phyloP scores from a whole-genome alignment of 1,139 yeast genomes.

The Blastobotrys aristatus region DNA sequence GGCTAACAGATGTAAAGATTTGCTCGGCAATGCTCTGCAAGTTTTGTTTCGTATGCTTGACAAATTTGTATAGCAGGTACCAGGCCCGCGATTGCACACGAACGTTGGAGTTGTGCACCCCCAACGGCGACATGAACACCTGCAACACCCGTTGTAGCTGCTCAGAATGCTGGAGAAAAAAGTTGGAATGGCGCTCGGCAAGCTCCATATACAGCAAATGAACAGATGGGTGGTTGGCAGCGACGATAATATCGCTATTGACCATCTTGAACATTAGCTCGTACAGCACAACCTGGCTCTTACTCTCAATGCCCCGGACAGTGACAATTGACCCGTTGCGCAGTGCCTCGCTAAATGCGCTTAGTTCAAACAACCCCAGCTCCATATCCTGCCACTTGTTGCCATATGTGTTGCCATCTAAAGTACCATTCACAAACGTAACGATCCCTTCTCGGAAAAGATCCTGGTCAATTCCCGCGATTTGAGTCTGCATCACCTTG shows the following conservation, averaged over 20 bases:
- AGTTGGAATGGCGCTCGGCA: constrained; percentile 72
- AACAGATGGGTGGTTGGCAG: constrained; percentile 61
- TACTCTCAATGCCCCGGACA: constrained; percentile 43
- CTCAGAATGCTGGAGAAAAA: constrained; percentile 33
- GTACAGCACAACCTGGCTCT: constrained; percentile 27
- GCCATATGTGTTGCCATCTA: constrained; percentile 32
- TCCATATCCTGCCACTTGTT: constrained; percentile 72
- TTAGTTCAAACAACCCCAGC: constrained; percentile 77
- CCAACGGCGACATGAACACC: constrained; percentile 72
- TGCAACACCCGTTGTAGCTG: constrained; percentile 57
- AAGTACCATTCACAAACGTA: constrained; percentile 55
- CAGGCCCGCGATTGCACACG: constrained; percentile 79
- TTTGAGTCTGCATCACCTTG: constrained; percentile 76
- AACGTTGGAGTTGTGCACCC: constrained; percentile 61
- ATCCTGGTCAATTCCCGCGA: constrained; percentile 69
- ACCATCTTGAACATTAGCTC: constrained; percentile 63
- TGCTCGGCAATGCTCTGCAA: constrained; percentile 44
- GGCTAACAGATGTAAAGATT: constrained; percentile 48
- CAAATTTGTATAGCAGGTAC: constrained; percentile 81
- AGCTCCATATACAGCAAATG: constrained; percentile 81
- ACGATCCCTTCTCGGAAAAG: constrained; percentile 69
- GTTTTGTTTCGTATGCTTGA: constrained; percentile 69
- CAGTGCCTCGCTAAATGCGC: constrained; percentile 72
- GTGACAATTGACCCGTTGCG: constrained; percentile 66
- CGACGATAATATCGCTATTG: constrained; percentile 45